Evolutionary conservation across 345 rosid species (phyloP), one percentile per base, ranked within the genome.

Genomic region (Hypericum perforatum): DNA sequence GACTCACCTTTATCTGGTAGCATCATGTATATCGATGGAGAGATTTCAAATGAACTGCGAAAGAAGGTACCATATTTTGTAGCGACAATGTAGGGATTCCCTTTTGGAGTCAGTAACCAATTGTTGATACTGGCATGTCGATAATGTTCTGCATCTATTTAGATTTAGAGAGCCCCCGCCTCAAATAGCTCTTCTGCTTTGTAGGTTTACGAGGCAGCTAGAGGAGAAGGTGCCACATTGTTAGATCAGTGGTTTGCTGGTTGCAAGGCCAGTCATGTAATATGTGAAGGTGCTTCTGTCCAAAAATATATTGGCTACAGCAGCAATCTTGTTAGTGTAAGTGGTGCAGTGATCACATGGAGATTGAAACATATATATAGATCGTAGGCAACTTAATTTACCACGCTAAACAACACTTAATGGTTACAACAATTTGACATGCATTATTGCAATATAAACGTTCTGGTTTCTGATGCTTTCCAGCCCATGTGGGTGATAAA

Each of bases 401-500:
- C 9, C 45, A 0, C 51, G 22, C 6, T 12, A 32, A 9, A 22
- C 32, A 22, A 22, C 32, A 22, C 32, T 22, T 22, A 22, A 22
- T 22, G 32, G 32, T 22, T 22, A 1, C 32, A 22, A 22, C 12
- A 13, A 32, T 46, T 13, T 13, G 15, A 13, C 16, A 13, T 46
- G 10, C 50, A 9, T 9, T 46, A 6, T 48, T 39, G 47, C 55
- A 53, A 10, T 41, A 9, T 49, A 63, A 53, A 59, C 42, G 52
- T 46, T 49, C 67, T 40, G 41, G 14, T 41, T 39, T 14, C 47
- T 63, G 46, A 43, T 68, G 39, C 72, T 49, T 63, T 52, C 73
- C 77, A 91, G 95, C 95, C 96, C 15, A 65, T 66, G 7, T 91
- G 96, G 98, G 77, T 91, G 63, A 74, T 91, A 53, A 91, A 87